These are phyloP conservation scores for Monilinia vaccinii-corymbosi DNA, from an alignment of 2,329 filamentous ascomycete species.

Conservation along the genomic window DNA sequence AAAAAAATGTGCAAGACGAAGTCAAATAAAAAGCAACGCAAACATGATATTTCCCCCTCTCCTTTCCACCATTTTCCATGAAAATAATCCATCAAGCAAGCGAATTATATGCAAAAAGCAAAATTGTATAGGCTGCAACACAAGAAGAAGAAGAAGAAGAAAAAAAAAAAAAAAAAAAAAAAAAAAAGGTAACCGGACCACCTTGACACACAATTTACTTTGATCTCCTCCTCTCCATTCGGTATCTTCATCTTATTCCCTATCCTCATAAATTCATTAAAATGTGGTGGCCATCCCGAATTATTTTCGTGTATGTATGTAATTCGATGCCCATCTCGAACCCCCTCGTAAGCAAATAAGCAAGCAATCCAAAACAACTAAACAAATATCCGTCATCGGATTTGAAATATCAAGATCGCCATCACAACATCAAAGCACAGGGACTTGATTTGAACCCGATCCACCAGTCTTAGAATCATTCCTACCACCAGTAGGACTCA, in stretches of 20 bases:
- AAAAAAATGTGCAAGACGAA: not conserved
- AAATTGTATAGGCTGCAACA: not conserved
- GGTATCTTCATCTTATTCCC: conserved; percentile 4
- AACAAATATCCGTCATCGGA: not conserved
- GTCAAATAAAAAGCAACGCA: not conserved
- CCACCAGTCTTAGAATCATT: not conserved
- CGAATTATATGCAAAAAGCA: conserved; percentile 5
- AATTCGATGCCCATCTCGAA: not conserved
- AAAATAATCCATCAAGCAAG: not conserved
- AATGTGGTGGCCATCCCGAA: not conserved
- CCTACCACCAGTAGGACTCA: conserved; percentile 1
- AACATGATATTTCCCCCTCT: not conserved
- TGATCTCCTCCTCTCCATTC: not conserved
- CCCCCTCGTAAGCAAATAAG: not conserved
- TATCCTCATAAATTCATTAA: conserved; percentile 8
- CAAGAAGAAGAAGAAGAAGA: not conserved
- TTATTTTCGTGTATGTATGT: not conserved
- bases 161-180: not conserved
- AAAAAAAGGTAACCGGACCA: not conserved
- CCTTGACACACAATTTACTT: conserved; percentile 1
- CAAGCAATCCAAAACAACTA: conserved; percentile 3
- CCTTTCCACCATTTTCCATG: not conserved
- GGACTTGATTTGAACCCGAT: not conserved
- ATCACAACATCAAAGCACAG: not conserved
- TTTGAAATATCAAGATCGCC: not conserved